Percentiles rank a stretch among this genome's conserved stretches.
phyloP scores from a whole-genome alignment of 2,329 filamentous ascomycete species.

The Colletotrichum godetiae region DNA sequence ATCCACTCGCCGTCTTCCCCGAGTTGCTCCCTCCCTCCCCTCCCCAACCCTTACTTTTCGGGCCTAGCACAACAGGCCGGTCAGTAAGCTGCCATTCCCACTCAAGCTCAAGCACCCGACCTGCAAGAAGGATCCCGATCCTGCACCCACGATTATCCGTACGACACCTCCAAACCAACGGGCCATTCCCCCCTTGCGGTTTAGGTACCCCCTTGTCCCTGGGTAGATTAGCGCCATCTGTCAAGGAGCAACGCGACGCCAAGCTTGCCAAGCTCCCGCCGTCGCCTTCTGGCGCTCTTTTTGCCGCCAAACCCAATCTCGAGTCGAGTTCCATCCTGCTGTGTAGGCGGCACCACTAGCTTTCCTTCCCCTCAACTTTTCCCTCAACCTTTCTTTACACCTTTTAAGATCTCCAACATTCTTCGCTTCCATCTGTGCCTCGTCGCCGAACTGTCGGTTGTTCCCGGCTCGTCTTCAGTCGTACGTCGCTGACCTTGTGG shows the following conservation, averaged over 20 bases:
- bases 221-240: background rate
- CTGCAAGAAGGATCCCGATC: background rate
- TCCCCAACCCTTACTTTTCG: background rate
- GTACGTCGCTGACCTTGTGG: background rate
- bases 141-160: background rate
- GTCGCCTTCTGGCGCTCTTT: background rate
- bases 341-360: background rate
- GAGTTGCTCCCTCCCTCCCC: background rate
- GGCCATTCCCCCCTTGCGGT: background rate
- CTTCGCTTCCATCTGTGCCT: background rate
- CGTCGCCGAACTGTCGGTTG: background rate
- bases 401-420: background rate
- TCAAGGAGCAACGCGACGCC: background rate
- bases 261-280: background rate
- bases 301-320: background rate
- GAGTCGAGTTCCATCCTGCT: background rate
- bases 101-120: background rate
- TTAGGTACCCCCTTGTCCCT: background rate
- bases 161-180: background rate
- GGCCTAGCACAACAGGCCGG: background rate
- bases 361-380: background rate
- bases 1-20: background rate
- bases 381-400: background rate
- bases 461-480: background rate
- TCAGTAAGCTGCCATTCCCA: background rate